Evolutionary conservation across 257 asterid genomes (phyloP).

Genomic region (Solanum boliviense): DNA sequence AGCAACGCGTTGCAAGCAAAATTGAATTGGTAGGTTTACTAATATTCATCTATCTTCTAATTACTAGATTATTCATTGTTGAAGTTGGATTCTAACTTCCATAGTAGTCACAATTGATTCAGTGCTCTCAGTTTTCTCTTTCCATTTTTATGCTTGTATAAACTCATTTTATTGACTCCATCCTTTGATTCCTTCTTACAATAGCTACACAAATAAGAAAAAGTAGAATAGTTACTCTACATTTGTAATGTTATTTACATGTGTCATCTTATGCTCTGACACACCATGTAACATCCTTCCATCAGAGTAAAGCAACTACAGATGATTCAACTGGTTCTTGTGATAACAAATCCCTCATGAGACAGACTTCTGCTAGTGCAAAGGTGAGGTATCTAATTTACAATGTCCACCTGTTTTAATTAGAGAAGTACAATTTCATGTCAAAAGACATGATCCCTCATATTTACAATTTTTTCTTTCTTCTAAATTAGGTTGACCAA

Average conservation of each 20-base stretch:
- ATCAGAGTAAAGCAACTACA: slow-evolving; percentile 42
- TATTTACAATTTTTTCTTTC: not conserved
- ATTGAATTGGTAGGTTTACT: slow-evolving; percentile 38
- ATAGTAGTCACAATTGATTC: not conserved
- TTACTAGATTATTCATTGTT: not conserved
- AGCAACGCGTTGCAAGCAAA: slow-evolving; percentile 58
- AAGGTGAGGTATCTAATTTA: slow-evolving; percentile 28
- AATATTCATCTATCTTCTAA: not conserved
- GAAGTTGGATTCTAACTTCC: not conserved
- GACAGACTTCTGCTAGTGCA: slow-evolving; percentile 17
- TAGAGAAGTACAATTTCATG: not conserved
- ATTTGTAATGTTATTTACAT: not conserved
- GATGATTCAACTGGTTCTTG: slow-evolving; percentile 26
- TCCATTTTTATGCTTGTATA: not conserved
- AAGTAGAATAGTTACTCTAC: not conserved
- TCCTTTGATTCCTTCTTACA: not conserved
- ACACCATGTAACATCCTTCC: slow-evolving; percentile 2
- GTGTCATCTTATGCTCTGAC: not conserved
- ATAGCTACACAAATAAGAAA: not conserved
- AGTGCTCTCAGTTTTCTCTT: not conserved
- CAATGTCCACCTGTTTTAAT: not conserved
- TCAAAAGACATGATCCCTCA: not conserved
- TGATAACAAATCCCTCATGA: slow-evolving; percentile 23
- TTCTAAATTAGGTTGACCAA: slow-evolving; percentile 26
- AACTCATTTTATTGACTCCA: not conserved